Evolutionary conservation across 148 eudicot species (phyloP).

Genomic region (Silene conica): DNA sequence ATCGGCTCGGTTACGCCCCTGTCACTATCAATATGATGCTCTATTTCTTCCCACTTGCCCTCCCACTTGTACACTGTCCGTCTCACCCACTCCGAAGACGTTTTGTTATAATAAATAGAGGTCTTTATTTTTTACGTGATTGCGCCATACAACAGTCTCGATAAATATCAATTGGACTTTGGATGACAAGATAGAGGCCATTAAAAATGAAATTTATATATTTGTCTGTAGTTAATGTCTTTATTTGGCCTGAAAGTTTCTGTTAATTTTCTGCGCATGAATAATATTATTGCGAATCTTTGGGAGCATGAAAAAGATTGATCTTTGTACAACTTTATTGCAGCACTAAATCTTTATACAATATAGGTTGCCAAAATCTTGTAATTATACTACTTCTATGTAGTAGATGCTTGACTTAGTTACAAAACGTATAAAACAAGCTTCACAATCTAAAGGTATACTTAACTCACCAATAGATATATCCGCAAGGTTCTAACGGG

Average conservation of each 20-base stretch:
- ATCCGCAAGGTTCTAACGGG: too few relatives aligned
- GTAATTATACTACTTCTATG: neutral
- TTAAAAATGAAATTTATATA: neutral
- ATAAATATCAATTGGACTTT: neutral
- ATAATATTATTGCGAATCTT: neutral
- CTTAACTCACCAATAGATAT: too few relatives aligned
- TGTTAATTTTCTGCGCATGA: conserved; percentile 11
- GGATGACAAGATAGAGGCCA: too few relatives aligned
- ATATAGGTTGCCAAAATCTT: conserved; percentile 21
- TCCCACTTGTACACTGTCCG: too few relatives aligned
- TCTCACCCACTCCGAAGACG: too few relatives aligned
- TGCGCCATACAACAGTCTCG: too few relatives aligned
- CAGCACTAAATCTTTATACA: conserved; percentile 12
- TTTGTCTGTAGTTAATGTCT: neutral
- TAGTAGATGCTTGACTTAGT: conserved; percentile 2
- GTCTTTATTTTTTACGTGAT: too few relatives aligned
- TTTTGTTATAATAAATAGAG: too few relatives aligned
- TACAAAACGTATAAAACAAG: neutral
- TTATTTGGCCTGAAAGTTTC: conserved; percentile 6
- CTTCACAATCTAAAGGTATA: neutral
- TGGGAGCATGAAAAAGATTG: conserved; percentile 13
- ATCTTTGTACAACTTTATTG: conserved; percentile 11
- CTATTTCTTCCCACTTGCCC: too few relatives aligned
- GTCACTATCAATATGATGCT: too few relatives aligned
- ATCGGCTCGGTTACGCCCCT: too few relatives aligned